Percentiles rank a stretch among this genome's conserved stretches.
Evolutionary conservation across 2,329 filamentous ascomycete species (phyloP).

Genomic region (Bisporella sp.): DNA sequence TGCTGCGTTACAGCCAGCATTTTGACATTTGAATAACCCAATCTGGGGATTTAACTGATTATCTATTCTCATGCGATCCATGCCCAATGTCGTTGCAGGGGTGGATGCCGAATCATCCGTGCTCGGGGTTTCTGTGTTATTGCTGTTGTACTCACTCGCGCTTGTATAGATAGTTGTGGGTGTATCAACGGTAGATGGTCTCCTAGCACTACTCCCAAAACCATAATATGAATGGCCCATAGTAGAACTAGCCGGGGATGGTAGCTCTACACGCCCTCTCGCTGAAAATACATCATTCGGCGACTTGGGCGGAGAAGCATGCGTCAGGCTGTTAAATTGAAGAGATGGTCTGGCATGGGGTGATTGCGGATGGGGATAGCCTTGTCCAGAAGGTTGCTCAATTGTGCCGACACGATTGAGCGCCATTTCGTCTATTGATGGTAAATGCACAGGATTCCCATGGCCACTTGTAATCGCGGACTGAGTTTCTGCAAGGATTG

Average conservation of each 20-base stretch:
- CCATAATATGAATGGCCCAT: constrained; percentile 12
- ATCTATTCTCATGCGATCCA: constrained; percentile 52
- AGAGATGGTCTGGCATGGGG: constrained; percentile 17
- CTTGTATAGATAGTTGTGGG: constrained; percentile 18
- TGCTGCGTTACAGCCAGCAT: constrained; percentile 58
- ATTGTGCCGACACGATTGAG: too few relatives aligned
- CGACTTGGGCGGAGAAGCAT: constrained; percentile 20
- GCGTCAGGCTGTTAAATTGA: constrained; percentile 1
- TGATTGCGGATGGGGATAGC: constrained; percentile 15
- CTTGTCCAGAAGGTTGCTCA: too few relatives aligned
- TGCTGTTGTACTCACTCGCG: constrained; percentile 21
- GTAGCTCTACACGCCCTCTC: constrained; percentile 30
- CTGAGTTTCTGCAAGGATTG: constrained; percentile 18
- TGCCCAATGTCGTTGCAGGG: constrained; percentile 33
- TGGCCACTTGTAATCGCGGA: constrained; percentile 12
- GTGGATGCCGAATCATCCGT: constrained; percentile 38
- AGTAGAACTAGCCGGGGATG: constrained; percentile 10
- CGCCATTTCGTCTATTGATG: too few relatives aligned
- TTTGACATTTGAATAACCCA: constrained; percentile 51
- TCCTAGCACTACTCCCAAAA: constrained; percentile 16
- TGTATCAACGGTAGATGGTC: constrained; percentile 18
- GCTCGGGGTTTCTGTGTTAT: constrained; percentile 38
- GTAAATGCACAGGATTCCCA: too few relatives aligned
- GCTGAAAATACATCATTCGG: constrained; percentile 28
- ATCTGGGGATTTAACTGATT: constrained; percentile 46